Evolutionary conservation across 495 filamentous ascomycete species (phyloP).

Genomic region (Daldinia bambusicola): DNA sequence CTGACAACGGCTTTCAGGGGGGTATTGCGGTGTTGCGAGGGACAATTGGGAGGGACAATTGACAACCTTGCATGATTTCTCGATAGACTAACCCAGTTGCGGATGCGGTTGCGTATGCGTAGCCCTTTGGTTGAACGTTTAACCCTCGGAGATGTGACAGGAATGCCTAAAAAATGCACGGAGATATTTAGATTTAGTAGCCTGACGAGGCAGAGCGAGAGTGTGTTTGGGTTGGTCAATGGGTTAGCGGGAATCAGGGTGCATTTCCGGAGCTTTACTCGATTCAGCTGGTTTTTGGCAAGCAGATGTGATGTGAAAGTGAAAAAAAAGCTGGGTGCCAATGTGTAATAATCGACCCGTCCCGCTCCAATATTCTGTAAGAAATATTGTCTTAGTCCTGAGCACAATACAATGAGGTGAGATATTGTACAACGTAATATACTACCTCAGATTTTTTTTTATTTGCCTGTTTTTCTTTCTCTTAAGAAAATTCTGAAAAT

Average conservation of each 20-base stretch:
- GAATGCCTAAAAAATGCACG: background rate
- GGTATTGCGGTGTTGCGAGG: background rate
- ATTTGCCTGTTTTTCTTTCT: too few species aligned
- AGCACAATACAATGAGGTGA: background rate
- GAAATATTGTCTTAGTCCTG: background rate
- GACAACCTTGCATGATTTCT: slow-evolving; percentile 7
- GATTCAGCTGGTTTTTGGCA: background rate
- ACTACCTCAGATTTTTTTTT: too few species aligned
- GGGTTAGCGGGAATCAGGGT: slow-evolving; percentile 4
- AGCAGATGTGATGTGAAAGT: background rate
- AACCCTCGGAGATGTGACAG: background rate
- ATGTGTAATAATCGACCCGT: background rate
- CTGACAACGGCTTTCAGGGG: slow-evolving; percentile 8
- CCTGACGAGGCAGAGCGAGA: background rate
- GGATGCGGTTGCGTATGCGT: background rate
- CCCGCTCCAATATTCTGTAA: background rate
- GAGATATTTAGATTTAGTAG: background rate
- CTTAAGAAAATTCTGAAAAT: background rate
- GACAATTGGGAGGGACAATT: slow-evolving; percentile 27
- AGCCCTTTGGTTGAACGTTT: background rate
- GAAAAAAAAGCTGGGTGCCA: background rate
- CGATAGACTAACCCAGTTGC: background rate
- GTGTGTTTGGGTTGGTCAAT: background rate
- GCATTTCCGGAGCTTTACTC: slow-evolving; percentile 7
- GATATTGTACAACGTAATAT: background rate